Conservation (phyloP, 73 alveolate species). For the Blepharisma stoltei region DNA sequence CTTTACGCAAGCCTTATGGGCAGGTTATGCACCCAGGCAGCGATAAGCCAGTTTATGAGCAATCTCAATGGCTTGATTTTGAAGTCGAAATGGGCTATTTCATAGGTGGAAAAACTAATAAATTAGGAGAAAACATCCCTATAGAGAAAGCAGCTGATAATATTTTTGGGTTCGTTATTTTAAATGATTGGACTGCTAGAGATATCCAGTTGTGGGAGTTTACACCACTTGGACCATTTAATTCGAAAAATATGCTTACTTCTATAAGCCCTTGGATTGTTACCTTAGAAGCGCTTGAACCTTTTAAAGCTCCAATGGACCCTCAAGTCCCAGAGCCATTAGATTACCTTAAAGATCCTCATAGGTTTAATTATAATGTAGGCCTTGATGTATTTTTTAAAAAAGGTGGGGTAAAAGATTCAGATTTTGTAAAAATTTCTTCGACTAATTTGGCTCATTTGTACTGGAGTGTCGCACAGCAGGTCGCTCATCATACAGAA, state of each 20-base stretch:
- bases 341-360: slow-evolving; percentile 66
- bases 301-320: slow-evolving; percentile 67
- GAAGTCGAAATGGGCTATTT: slow-evolving; percentile 89
- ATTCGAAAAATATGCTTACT: slow-evolving; percentile 75
- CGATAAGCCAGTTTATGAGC: slow-evolving; percentile 54
- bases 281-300: slow-evolving; percentile 87
- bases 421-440: slow-evolving; percentile 49
- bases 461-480: slow-evolving; percentile 88
- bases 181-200: slow-evolving; percentile 95
- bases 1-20: slow-evolving; percentile 39
- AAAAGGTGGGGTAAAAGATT: slow-evolving; percentile 31
- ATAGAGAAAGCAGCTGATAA: slow-evolving; percentile 23
- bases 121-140: neutral
- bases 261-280: slow-evolving; percentile 92
- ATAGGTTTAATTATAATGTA: slow-evolving; percentile 71
- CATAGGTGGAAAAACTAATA: slow-evolving; percentile 72
- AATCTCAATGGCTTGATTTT: slow-evolving; percentile 84
- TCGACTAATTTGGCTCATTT: slow-evolving; percentile 75
- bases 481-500: slow-evolving; percentile 76
- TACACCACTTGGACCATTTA: slow-evolving; percentile 87
- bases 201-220: slow-evolving; percentile 87
- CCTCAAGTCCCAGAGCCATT: slow-evolving; percentile 88
- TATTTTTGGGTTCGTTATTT: slow-evolving; percentile 74
- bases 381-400: slow-evolving; percentile 56
- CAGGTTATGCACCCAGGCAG: slow-evolving; percentile 31